A percentile compares a stretch with the other conserved stretches of the same genome.
These are phyloP conservation scores for Zygoascus bituminiphila DNA, from an alignment of 805 yeast species.

Conservation along the genomic window DNA sequence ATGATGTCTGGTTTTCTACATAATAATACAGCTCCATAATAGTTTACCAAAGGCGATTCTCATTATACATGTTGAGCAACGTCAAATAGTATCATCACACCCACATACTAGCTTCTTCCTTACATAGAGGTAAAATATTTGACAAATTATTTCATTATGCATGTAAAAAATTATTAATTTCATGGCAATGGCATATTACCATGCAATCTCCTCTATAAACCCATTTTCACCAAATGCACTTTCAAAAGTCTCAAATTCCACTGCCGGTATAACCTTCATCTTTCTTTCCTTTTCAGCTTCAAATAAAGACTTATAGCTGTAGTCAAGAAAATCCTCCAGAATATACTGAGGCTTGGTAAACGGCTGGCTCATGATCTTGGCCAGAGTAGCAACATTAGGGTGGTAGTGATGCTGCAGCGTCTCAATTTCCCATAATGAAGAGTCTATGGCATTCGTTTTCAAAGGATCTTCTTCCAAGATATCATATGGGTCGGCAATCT, in stretches of 20 bases:
- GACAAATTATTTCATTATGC: no score
- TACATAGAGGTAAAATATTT: no score
- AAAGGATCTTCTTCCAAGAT: conserved; percentile 63
- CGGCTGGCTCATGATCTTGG: conserved; percentile 82
- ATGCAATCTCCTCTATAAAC: neutral
- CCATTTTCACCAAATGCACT: conserved; percentile 14
- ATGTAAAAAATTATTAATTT: no score
- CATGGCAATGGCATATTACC: neutral
- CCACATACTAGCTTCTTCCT: no score
- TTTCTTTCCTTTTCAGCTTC: conserved; percentile 36
- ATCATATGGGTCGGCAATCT: conserved; percentile 55
- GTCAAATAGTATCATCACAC: no score
- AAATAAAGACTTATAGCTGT: conserved; percentile 70
- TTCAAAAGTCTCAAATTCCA: conserved; percentile 45
- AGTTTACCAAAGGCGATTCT: no score
- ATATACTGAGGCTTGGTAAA: conserved; percentile 80
- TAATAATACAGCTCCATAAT: no score
- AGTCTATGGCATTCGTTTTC: conserved; percentile 66
- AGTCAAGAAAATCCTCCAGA: conserved; percentile 90
- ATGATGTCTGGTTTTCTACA: no score
- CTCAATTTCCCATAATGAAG: conserved; percentile 90
- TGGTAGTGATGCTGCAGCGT: conserved; percentile 79
- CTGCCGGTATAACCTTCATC: conserved; percentile 42
- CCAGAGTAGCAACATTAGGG: conserved; percentile 90
- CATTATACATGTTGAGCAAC: no score